Base-by-base conservation (phyloP, 768 basidiomycete genomes). In the Chalciporus piperatus region DNA sequence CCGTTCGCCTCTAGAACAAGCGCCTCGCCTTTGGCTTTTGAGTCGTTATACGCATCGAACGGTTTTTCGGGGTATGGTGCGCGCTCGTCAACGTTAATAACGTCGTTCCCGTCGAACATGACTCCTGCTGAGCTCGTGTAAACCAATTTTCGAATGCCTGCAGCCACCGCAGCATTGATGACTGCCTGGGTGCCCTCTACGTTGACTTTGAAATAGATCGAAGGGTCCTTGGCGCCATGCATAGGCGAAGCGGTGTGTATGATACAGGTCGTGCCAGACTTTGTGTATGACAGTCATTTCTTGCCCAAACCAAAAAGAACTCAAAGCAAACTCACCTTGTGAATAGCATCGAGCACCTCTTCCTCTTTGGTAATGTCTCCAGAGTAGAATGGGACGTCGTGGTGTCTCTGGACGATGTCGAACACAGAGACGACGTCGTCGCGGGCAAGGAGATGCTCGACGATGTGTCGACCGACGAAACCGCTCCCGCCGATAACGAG, bases 61-160 rank as follows among this genome's bases (percentile, higher is more conserved):
- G 85, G 82, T 33, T 81, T 80, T 38, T 79, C 78, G 0, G 92
- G 92, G 52, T 80, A 77, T 0, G 84, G 81, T 37, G 89, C 68
- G 9, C 97, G 83, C 72, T 99, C 97, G 69, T 99, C 97, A 27
- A 87, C 81, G 63, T 92, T 83, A 52, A 89, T 79, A 46, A 93
- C 76, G 69, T 94, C 83, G 16, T 71, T 72, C 0, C 94, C 93
- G 51, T 90, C 85, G 73, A 91, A 98, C 4, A 91, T 82, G 16
- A 96, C 89, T 30, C 93, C 92, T 2, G 92, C 93, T 23, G 92
- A 93, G 60, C 88, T 91, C 10, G 97, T 99, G 71, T 87, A 99
- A 4, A 99, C 94, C 28, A 99, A 81, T 66, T 96, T 94, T 20
- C 76, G 77, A 11, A 98, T 87, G 12, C 83, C 80, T 22, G 76